Evolutionary conservation across 2,329 filamentous ascomycete genomes (phyloP).

Genomic region (Macroventuria anomochaeta): DNA sequence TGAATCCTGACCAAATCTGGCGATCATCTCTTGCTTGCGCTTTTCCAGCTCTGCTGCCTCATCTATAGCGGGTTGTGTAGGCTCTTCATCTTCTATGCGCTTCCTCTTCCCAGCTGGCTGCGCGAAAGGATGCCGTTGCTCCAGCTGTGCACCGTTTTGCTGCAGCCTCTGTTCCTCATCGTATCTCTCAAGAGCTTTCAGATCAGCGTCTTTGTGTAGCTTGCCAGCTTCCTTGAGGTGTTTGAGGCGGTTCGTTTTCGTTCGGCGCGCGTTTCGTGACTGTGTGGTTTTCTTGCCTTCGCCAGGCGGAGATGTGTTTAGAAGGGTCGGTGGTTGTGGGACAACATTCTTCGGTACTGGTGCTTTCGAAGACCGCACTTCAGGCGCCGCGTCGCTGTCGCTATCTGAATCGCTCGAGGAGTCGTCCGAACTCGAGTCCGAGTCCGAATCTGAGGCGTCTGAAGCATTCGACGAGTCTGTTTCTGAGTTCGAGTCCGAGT

Average conservation of each 20-base stretch:
- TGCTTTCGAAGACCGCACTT: conserved; percentile 32
- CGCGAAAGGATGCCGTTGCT: conserved; percentile 15
- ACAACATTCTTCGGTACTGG: conserved; percentile 4
- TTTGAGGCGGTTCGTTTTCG: conserved; percentile 57
- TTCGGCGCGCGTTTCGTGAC: conserved; percentile 62
- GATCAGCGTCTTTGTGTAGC: conserved; percentile 59
- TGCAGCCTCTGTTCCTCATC: conserved; percentile 38
- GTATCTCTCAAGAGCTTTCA: conserved; percentile 59
- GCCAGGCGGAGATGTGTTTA: conserved; percentile 51
- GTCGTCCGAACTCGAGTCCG: conserved; percentile 40
- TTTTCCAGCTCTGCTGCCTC: conserved; percentile 28
- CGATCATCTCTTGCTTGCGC: conserved; percentile 35
- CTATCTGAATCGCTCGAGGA: conserved; percentile 42
- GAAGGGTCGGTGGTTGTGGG: neutral
- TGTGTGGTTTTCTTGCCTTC: conserved; percentile 60
- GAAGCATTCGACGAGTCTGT: conserved; percentile 37
- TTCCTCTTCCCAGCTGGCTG: conserved; percentile 31
- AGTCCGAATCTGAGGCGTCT: conserved; percentile 22
- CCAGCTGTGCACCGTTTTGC: neutral
- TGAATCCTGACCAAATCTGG: conserved; percentile 19
- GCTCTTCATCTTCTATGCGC: conserved; percentile 31
- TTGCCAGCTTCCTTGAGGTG: conserved; percentile 62
- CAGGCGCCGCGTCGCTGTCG: conserved; percentile 41
- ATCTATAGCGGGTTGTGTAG: conserved; percentile 1
- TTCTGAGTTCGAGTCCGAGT: conserved; percentile 30